Percentiles rank a stretch among this genome's conserved stretches.
Evolutionary conservation across 352 stramenopile species (phyloP).

Genomic region (Globisporangium apiculatum): DNA sequence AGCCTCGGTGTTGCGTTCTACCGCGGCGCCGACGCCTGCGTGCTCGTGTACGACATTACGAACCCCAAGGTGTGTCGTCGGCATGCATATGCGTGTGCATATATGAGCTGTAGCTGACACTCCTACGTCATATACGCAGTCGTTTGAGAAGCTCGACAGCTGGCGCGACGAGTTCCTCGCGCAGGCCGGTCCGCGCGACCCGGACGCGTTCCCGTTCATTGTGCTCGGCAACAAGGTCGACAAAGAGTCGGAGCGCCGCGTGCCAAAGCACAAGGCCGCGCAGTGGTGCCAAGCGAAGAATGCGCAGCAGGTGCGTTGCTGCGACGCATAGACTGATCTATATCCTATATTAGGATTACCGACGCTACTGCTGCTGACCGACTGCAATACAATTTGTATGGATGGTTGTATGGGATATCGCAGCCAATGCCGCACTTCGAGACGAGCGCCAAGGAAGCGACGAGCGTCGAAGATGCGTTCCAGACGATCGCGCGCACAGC

Average conservation of each 20-base stretch:
- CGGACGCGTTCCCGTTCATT: constrained; percentile 96
- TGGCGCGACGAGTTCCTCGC: constrained; percentile 97
- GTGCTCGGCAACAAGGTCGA: constrained; percentile 99
- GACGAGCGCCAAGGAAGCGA: constrained; percentile 96
- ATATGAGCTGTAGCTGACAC: too few relatives aligned
- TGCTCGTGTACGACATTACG: constrained; percentile 99
- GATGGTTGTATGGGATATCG: neutral
- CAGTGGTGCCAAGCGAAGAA: constrained; percentile 92
- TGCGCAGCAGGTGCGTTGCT: constrained; percentile 25
- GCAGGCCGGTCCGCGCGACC: constrained; percentile 86
- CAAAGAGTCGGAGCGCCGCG: constrained; percentile 84
- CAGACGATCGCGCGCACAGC: constrained; percentile 88
- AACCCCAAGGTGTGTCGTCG: constrained; percentile 81
- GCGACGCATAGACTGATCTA: too few relatives aligned
- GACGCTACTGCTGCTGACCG: neutral
- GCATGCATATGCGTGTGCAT: neutral
- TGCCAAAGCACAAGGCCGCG: constrained; percentile 87
- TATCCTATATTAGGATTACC: too few relatives aligned
- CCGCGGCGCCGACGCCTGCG: constrained; percentile 95
- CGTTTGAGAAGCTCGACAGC: constrained; percentile 96
- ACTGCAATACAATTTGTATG: neutral
- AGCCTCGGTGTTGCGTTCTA: constrained; percentile 98
- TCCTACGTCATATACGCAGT: constrained; percentile 29
- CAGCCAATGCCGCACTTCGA: constrained; percentile 95
- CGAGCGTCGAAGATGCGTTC: constrained; percentile 97